Evolutionary conservation across 805 yeast species (phyloP), one percentile per base, ranked within the genome.

Genomic region (Starmera amethionina): DNA sequence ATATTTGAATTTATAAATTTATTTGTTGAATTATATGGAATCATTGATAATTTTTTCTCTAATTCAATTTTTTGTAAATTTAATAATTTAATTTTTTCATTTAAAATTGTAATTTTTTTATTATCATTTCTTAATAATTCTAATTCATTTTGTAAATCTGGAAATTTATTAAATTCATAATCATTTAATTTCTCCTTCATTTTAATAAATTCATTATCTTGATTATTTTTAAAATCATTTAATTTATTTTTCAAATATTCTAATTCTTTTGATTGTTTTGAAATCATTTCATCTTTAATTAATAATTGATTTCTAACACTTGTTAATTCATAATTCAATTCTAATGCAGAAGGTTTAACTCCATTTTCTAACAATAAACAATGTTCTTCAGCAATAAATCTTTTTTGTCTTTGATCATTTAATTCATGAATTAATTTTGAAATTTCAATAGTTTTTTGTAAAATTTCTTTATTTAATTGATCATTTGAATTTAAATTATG

Each of bases 351-450:
- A 27, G 84, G 79, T 27, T 65, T 55, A 38, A 63, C 60, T 10
- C 77, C 75, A 47, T 72, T 64, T 46, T 78, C 83, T 44, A 68
- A 55, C 31, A 77, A 56, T 30, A 82, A 52, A 0, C 79, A 73
- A 47, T 80, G 79, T 46, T 82, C 89, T 50, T 83, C 93, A 27
- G 86, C 79, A 27, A 80, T 73, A 47, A 72, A 77, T 39, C 94
- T 61, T 41, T 76, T 70, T 46, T 74, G 64, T 45, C 90, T 65
- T 54, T 84, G 90, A 28, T 74, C 76, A 41, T 73, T 75, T 42
- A 84, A 55, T 44, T 73, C 71, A 35, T 72, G 73, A 33, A 79
- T 72, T 42, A 84, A 52, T 18, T 71, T 71, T 1, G 73, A 65
- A 27, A 82, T 70, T 29, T 65, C 67, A 2, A 62, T 40, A 1